These are phyloP conservation scores for Colletotrichum scovillei DNA, from an alignment of 2,329 filamentous ascomycete species.

Conservation along the genomic window DNA sequence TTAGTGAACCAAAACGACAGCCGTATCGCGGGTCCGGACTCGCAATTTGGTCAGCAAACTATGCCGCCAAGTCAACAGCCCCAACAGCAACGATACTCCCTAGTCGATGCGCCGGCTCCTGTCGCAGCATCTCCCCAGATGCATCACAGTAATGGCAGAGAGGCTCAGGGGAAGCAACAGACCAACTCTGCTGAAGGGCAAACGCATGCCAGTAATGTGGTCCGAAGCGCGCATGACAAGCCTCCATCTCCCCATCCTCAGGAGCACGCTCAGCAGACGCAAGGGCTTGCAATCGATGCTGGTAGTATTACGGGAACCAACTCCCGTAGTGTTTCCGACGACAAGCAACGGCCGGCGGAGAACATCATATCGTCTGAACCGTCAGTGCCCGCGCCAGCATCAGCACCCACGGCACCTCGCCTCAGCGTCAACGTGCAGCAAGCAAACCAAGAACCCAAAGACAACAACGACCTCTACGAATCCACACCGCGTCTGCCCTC, in stretches of 20 bases:
- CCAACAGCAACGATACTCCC: neutral
- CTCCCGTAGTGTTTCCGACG: neutral
- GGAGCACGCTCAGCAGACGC: neutral
- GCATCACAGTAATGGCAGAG: neutral
- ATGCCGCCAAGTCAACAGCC: neutral
- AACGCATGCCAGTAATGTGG: neutral
- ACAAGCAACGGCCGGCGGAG: neutral
- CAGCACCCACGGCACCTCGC: neutral
- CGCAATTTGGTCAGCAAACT: neutral
- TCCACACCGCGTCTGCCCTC: conserved; percentile 43
- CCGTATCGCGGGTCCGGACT: neutral
- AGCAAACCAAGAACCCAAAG: conserved; percentile 38
- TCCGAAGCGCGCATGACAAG: neutral
- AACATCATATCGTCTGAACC: conserved; percentile 10
- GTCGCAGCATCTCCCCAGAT: neutral
- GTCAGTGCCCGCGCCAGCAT: neutral
- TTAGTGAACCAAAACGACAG: neutral
- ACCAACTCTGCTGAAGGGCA: neutral
- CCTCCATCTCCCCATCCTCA: neutral
- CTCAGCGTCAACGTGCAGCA: conserved; percentile 36
- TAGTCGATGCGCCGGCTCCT: neutral
- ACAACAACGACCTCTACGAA: conserved; percentile 45
- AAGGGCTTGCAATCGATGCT: neutral
- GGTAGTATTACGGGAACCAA: neutral
- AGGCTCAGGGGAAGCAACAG: neutral